Base-by-base conservation (phyloP, 2,329 filamentous ascomycete genomes). In the Alternaria dauci region DNA sequence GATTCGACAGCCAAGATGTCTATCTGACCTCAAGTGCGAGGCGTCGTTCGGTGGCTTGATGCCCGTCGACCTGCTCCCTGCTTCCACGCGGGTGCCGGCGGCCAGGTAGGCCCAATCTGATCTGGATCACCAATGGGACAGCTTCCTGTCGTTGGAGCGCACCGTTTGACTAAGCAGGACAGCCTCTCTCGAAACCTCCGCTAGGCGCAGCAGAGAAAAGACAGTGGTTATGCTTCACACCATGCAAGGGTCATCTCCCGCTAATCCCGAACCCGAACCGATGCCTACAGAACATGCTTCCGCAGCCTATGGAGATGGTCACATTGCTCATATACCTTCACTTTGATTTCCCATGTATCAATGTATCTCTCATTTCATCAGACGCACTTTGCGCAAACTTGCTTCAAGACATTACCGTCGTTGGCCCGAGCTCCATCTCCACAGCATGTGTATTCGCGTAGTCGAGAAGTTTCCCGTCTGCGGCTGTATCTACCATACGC, bases 381-480 rank as follows among this genome's bases (percentile, higher is more conserved):
- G 16, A 34, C 26, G 2, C 18, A 16, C 12, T 20, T 42, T 18
- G 14, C 46, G 20, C 46, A 5, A 26, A n/a, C 20, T 16, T 42
- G 2, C 20, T 44, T 18, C 38, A 26, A 25, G 41, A 32, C 44
- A 41, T 12, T 32, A n/a, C 18, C 3, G 0, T 2, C 25, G 26
- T 42, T 39, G 36, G 44, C 34, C 36, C 38, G 18, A 42, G 34
- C 25, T 28, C 16, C n/a, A 28, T 28, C 23, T 18, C 52, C 39
- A 14, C 57, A 68, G 25, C 23, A 79, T 79, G 77, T 79, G 77
- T 52, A 66, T 77, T 46, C 72, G 74, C 25, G 64, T 79, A 23
- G 68, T 78, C 18, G 77, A 79, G 55, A 73, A 71, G 51, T 79
- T 74, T 52, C 70, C 77, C 3, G 74, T 72, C n/a, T 79, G 77